Evolutionary conservation across 2,329 filamentous ascomycete genomes (phyloP).

Genomic region (Nannizzia gypsea): DNA sequence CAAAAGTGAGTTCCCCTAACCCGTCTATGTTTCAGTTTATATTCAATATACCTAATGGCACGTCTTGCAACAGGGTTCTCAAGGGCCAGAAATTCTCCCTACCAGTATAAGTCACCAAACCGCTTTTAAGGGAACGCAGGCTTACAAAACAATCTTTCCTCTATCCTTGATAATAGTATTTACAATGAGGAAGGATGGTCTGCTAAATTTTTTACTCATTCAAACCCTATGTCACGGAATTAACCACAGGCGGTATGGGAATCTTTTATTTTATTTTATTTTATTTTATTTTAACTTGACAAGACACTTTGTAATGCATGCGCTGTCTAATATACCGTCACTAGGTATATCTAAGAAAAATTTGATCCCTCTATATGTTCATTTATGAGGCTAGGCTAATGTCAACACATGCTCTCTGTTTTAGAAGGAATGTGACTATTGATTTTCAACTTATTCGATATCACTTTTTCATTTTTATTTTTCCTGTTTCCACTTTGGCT

Average conservation of each 20-base stretch:
- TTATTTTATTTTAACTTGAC: not conserved
- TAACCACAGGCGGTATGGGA: not conserved
- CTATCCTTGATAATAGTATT: too few species aligned
- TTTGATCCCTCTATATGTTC: not conserved
- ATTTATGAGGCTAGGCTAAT: not conserved
- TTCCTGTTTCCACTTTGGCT: not conserved
- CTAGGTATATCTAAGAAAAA: not conserved
- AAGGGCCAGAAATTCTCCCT: slow-evolving; percentile 83
- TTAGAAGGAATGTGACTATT: not conserved
- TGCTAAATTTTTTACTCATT: not conserved
- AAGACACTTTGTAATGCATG: not conserved
- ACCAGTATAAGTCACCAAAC: slow-evolving; percentile 49
- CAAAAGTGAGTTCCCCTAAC: slow-evolving; percentile 53
- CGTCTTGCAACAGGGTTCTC: slow-evolving; percentile 43
- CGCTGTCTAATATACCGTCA: not conserved
- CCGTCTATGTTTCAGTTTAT: not conserved
- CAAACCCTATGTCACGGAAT: not conserved
- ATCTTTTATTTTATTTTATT: too few species aligned
- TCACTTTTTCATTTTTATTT: not conserved
- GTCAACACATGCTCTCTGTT: not conserved
- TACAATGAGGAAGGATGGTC: not conserved
- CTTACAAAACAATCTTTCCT: not conserved
- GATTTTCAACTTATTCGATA: not conserved
- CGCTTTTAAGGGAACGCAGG: not conserved
- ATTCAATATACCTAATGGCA: not conserved